Base-by-base conservation (phyloP, 2,329 filamentous ascomycete species). In the Davidsoniella australis region DNA sequence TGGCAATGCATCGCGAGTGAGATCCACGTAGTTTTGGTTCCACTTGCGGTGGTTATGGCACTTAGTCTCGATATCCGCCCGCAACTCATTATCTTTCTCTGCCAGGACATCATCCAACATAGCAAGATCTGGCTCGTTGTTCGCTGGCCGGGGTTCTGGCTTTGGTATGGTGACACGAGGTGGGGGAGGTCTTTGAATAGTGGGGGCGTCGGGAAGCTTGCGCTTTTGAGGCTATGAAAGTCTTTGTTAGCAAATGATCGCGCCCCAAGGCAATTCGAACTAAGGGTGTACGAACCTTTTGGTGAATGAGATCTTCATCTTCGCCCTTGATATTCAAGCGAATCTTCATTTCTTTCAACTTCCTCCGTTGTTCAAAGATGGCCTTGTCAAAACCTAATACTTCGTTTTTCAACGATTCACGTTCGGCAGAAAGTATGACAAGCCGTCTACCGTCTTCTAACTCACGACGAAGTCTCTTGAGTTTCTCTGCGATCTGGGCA, bases 291-390 rank as follows among this genome's bases (percentile, higher is more conserved):
- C 74, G 64, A 70, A 89, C 85, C 76, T 91, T 94, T 63, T 91
- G 85, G 67, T 94, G 93, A 68, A 94, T 80, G 59, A 94, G 75
- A 62, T 95, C 87, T 59, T 96, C 89, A 59, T 96, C 91, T 59
- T 94, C 85, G 57, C 78, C 80, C 67, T 91, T 93, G 70, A 96
- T 89, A 58, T 82, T 80, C 55, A 95, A 75, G 59, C 83, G 83
- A 60, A 85, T 72, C 72, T 96, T 96, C 64, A 83, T 80, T 56
- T 89, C 80, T 70, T 93, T 94, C 57, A 96, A 75, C 60, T 78
- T 77, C 53, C 75, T 73, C 46, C 91, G 78, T 61, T 93, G 79
- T 62, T 93, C 77, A 62, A 94, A 96, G 50, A 96, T 75, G 51
- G 75, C 71, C 54, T 78, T 78, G 57, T 94, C 87, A 53, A 79